Conservation (phyloP, 164 flowering plant genomes). For the Piper betle region DNA sequence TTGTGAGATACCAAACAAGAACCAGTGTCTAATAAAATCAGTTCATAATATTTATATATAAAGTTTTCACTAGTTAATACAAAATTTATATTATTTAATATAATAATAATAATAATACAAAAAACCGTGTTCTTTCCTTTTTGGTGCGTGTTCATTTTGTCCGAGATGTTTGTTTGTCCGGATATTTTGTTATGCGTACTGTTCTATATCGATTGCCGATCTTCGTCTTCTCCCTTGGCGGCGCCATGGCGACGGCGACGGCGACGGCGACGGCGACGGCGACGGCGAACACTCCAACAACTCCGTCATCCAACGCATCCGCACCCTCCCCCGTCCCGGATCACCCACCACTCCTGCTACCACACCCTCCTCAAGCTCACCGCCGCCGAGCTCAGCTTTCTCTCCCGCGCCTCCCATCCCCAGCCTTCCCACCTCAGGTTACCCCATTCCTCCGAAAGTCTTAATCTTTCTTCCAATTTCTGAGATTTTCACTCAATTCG, state of each 20-base stretch:
- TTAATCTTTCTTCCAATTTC: background rate
- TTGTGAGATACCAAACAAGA: too few species aligned
- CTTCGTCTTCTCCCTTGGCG: background rate
- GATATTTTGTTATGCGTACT: too few species aligned
- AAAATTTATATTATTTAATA: too few species aligned
- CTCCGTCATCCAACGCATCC: constrained; percentile 1
- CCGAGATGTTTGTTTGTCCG: too few species aligned
- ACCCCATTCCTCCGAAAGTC: background rate
- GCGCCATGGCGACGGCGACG: background rate
- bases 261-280: background rate
- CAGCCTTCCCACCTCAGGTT: background rate
- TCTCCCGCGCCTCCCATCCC: constrained; percentile 20
- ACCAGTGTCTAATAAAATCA: too few species aligned
- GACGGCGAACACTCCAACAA: background rate
- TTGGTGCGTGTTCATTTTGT: too few species aligned
- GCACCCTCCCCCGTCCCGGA: constrained; percentile 19
- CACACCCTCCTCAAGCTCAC: constrained; percentile 48
- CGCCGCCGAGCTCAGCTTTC: constrained; percentile 63
- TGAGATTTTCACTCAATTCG: too few species aligned
- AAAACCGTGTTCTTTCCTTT: too few species aligned
- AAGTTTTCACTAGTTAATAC: too few species aligned
- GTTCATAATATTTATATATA: too few species aligned
- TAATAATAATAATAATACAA: too few species aligned
- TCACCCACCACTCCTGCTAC: constrained; percentile 36
- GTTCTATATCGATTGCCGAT: too few species aligned